Evolutionary conservation across 371 early-diverging fungal species (phyloP).

Genomic region (Actinomortierella wolfii): DNA sequence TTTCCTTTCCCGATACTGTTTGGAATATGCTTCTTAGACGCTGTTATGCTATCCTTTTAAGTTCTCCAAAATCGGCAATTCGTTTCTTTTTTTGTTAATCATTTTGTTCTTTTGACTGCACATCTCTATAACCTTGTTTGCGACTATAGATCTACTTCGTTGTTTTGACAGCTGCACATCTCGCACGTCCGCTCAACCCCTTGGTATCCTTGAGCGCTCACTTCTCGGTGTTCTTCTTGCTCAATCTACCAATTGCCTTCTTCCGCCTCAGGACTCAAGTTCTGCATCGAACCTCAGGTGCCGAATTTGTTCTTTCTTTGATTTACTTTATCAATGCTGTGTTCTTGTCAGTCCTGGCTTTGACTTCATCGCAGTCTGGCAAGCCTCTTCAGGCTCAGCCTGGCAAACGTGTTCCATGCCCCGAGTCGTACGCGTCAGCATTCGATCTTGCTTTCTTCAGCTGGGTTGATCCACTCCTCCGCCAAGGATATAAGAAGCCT

Average conservation of each 20-base stretch:
- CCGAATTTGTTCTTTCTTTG: constrained; percentile 43
- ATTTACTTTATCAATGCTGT: constrained; percentile 51
- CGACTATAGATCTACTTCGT: constrained; percentile 53
- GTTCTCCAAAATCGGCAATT: not conserved
- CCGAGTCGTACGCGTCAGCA: constrained; percentile 67
- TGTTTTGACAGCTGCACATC: constrained; percentile 52
- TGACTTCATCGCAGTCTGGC: constrained; percentile 54
- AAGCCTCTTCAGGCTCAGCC: constrained; percentile 26
- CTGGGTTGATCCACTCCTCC: constrained; percentile 79
- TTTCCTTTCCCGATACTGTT: too few relatives aligned
- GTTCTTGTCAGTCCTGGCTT: constrained; percentile 48
- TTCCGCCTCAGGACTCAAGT: constrained; percentile 54
- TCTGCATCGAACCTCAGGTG: constrained; percentile 47
- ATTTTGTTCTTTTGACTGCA: not conserved
- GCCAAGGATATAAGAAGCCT: constrained; percentile 58
- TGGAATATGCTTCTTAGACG: too few relatives aligned
- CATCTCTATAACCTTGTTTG: not conserved
- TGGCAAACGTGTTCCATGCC: constrained; percentile 57
- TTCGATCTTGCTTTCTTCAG: constrained; percentile 69
- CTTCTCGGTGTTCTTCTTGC: constrained; percentile 53
- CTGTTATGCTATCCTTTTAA: too few relatives aligned
- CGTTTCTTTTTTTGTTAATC: constrained; percentile 1
- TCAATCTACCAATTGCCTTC: constrained; percentile 51
- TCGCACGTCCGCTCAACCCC: constrained; percentile 53
- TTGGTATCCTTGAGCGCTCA: constrained; percentile 57